A percentile compares a stretch with the other conserved stretches of the same genome.
phyloP scores from a whole-genome alignment of 1,139 yeast genomes.

The Kodamaea arcana region DNA sequence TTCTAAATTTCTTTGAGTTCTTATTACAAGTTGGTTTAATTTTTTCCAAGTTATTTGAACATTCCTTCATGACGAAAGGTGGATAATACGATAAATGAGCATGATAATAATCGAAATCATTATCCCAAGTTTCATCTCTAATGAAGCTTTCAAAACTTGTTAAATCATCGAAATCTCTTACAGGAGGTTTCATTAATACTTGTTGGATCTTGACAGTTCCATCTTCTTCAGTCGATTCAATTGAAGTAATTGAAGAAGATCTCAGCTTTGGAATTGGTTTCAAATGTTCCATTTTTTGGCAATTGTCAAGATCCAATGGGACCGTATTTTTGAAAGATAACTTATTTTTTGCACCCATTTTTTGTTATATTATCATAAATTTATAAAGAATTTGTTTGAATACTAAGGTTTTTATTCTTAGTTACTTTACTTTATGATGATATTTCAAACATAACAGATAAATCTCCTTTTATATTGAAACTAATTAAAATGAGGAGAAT shows the following conservation, averaged over 20 bases:
- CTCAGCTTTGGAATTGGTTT: constrained; percentile 36
- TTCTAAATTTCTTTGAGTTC: constrained; percentile 64
- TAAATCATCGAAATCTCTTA: constrained; percentile 58
- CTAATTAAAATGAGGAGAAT: not conserved
- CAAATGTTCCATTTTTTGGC: constrained; percentile 39
- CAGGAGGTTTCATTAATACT: constrained; percentile 39
- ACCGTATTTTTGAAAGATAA: constrained; percentile 19
- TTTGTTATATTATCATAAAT: constrained; percentile 1
- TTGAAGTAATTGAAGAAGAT: constrained; percentile 22
- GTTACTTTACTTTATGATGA: too few species aligned
- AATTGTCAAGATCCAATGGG: constrained; percentile 34
- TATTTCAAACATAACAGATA: too few species aligned
- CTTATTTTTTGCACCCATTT: constrained; percentile 21
- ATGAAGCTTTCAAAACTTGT: constrained; percentile 59
- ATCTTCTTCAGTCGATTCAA: constrained; percentile 31
- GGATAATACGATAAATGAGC: constrained; percentile 67
- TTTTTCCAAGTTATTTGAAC: constrained; percentile 68
- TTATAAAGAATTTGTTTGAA: not conserved
- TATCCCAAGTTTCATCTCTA: constrained; percentile 72
- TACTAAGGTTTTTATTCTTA: too few species aligned
- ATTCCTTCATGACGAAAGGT: constrained; percentile 64
- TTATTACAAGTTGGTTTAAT: constrained; percentile 71
- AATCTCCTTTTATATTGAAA: not conserved
- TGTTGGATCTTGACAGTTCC: constrained; percentile 24
- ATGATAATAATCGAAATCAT: constrained; percentile 65